These are phyloP conservation scores for Prunus mongolica DNA, from an alignment of 306 rosid genomes.

Conservation along the genomic window DNA sequence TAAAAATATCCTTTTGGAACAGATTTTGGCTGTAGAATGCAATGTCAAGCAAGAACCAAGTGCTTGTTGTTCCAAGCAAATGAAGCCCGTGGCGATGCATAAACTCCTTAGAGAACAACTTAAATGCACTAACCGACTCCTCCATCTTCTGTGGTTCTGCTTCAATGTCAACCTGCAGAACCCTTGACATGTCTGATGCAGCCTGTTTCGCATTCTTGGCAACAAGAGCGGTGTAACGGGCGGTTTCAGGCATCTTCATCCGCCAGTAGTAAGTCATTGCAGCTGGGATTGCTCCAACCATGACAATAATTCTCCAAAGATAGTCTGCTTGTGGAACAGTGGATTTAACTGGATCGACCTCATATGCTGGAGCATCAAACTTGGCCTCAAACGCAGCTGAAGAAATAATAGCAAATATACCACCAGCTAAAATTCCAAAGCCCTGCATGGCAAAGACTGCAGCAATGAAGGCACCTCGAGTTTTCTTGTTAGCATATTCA, in stretches of 20 bases:
- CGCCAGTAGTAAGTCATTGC: conserved; percentile 62
- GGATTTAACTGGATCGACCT: conserved; percentile 35
- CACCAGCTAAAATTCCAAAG: conserved; percentile 73
- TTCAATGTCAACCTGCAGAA: conserved; percentile 52
- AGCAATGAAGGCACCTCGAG: conserved; percentile 72
- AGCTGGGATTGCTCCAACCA: conserved; percentile 74
- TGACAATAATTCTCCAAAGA: conserved; percentile 59
- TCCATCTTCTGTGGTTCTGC: conserved; percentile 25
- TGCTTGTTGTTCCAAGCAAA: conserved; percentile 61
- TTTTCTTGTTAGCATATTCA: conserved; percentile 69
- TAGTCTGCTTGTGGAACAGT: conserved; percentile 65
- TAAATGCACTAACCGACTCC: conserved; percentile 18
- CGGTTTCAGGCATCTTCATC: conserved; percentile 79
- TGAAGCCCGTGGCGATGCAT: conserved; percentile 56
- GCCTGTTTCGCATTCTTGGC: conserved; percentile 58
- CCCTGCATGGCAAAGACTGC: conserved; percentile 89
- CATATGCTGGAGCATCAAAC: conserved; percentile 44
- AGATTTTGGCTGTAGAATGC: conserved; percentile 73
- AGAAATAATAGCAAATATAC: conserved; percentile 48
- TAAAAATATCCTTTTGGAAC: conserved; percentile 73
- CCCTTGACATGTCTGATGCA: conserved; percentile 67
- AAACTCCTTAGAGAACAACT: conserved; percentile 54
- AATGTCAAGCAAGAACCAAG: conserved; percentile 76
- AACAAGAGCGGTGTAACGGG: conserved; percentile 68
- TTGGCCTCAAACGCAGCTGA: conserved; percentile 34